Evolutionary conservation across 805 yeast genomes (phyloP).

Genomic region (Lipomyces mesembrius): DNA sequence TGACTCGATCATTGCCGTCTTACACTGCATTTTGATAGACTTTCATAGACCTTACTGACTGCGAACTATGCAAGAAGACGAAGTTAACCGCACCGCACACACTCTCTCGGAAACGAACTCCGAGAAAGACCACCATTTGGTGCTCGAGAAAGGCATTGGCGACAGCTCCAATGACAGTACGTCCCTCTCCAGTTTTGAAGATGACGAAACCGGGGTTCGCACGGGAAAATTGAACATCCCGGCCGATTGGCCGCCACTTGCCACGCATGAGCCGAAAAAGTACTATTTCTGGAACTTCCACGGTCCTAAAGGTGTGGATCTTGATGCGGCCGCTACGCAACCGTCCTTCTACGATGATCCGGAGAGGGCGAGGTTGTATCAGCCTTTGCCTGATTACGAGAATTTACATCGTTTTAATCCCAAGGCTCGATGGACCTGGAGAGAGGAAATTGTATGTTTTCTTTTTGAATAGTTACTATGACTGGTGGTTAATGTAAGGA

Average conservation of each 20-base stretch:
- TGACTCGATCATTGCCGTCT: not conserved
- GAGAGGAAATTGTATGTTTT: constrained; percentile 56
- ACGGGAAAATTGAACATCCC: constrained; percentile 26
- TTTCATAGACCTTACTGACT: not conserved
- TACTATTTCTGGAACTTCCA: constrained; percentile 29
- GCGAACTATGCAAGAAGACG: not conserved
- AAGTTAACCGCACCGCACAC: not conserved
- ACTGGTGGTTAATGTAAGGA: constrained; percentile 6
- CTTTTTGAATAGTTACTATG: not conserved
- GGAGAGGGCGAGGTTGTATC: constrained; percentile 13
- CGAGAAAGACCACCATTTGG: not conserved
- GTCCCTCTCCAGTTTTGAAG: constrained; percentile 14
- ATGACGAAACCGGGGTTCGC: constrained; percentile 14
- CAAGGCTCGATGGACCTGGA: constrained; percentile 56
- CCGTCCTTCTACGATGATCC: constrained; percentile 38
- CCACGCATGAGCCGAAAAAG: constrained; percentile 18
- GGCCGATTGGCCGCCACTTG: constrained; percentile 32
- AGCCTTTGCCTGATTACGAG: constrained; percentile 29
- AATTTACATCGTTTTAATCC: constrained; percentile 58
- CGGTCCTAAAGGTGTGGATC: constrained; percentile 17
- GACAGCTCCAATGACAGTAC: constrained; percentile 1
- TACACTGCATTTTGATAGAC: not conserved
- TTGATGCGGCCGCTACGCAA: constrained; percentile 27
- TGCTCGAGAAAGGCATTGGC: not conserved
- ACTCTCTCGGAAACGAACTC: not conserved